A percentile compares a stretch with the other conserved stretches of the same genome.
These are phyloP conservation scores for Terana coerulea DNA, from an alignment of 768 basidiomycete genomes.

Conservation along the genomic window DNA sequence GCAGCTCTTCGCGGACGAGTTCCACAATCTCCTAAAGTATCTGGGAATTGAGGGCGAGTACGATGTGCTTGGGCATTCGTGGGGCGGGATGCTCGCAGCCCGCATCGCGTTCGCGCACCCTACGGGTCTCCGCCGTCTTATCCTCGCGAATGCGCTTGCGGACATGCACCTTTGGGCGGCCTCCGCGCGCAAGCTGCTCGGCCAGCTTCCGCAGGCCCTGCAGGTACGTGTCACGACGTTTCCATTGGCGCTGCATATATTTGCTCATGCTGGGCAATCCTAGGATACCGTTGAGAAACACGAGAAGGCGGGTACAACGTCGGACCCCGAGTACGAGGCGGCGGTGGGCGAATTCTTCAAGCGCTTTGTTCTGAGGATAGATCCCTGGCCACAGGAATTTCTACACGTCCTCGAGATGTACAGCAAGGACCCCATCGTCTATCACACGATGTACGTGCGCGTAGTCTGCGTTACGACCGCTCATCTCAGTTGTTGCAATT, in stretches of 20 bases:
- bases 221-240: neutral
- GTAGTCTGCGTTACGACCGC: neutral
- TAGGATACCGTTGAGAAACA: constrained; percentile 26
- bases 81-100: constrained; percentile 51
- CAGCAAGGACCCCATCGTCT: constrained; percentile 46
- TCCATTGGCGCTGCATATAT: no score
- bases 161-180: constrained; percentile 39
- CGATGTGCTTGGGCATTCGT: constrained; percentile 50
- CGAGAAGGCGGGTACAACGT: constrained; percentile 41
- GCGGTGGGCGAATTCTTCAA: constrained; percentile 40
- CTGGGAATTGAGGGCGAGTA: constrained; percentile 38
- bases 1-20: constrained; percentile 51
- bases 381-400: constrained; percentile 43
- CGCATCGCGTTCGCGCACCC: constrained; percentile 42
- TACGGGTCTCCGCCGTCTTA: constrained; percentile 41
- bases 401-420: constrained; percentile 26
- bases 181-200: constrained; percentile 26
- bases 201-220: constrained; percentile 36
- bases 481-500: neutral
- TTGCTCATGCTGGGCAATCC: neutral
- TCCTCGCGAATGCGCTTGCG: constrained; percentile 43
- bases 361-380: constrained; percentile 39
- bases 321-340: constrained; percentile 40
- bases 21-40: constrained; percentile 42
- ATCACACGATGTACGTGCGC: constrained; percentile 39